Evolutionary conservation across 2,329 filamentous ascomycete genomes (phyloP), one percentile per base, ranked within the genome.

Genomic region (Aspergillus clavatus): DNA sequence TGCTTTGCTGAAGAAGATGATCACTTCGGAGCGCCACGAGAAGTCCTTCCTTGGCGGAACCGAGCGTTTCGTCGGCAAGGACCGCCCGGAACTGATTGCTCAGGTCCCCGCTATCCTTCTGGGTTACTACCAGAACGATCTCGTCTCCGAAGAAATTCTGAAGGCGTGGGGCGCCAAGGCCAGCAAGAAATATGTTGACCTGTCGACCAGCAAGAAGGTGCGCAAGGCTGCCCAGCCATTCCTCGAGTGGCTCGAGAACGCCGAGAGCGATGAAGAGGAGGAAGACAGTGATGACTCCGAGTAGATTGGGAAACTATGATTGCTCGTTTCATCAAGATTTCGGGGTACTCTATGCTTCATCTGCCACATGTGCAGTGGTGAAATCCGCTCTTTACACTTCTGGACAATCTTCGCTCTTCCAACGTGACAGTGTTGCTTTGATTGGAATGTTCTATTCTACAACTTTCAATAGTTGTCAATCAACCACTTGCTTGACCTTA

Each of bases 131-230:
- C 82, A 96, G 72, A 79, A 89, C 61, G 93, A 98, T 57, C 79
- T 98, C 44, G 75, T 95, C 60, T 83, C 79, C 41, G 93, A 98
- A 75, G 90, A 95, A 53, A 81, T 89, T 12, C 82, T 95, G 65
- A 87, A 84, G 71, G 84, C 85, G 58, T 98, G 93, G 91, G 91
- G 90, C 55, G 79, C 81, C 65, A 95, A 93, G 79, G 89, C 91
- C 48, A 95, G 89, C 81, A 96, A 95, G 84, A 96, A 96, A 77
- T 97, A 97, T 68, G 87, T 94, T 58, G 91, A 97, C 67, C 72
- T 94, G 50, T 67, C 84, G 48, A 90, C 83, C 50, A 95, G 89
- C 74, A 91, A 89, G 79, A 95, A 94, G 79, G 89, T 97, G 52
- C 89, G 90, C 74, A 91, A 94, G 78, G 86, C 88, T 55, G 89